Evolutionary conservation across 345 rosid species (phyloP).

Genomic region (Combretum micranthum): DNA sequence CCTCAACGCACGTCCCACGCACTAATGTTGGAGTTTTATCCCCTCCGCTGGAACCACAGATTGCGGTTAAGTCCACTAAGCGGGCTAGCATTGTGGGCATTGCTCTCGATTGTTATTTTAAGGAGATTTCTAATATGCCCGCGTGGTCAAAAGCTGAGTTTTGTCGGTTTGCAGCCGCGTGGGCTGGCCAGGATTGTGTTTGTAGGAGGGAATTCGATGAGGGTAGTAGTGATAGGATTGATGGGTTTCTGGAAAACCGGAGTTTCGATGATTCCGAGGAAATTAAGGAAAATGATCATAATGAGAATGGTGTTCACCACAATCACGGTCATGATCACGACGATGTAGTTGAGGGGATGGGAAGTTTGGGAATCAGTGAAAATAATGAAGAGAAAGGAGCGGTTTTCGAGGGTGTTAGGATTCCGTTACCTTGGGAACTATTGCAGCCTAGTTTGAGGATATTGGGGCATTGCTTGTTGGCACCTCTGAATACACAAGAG

Average conservation of each 20-base stretch:
- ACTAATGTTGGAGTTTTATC: conserved; percentile 48
- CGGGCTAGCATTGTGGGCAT: conserved; percentile 64
- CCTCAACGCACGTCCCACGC: conserved; percentile 25
- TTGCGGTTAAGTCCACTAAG: conserved; percentile 77
- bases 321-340: conserved; percentile 20
- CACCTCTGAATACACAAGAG: conserved; percentile 67
- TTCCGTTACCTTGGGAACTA: conserved; percentile 94
- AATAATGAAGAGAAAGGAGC: conserved; percentile 15
- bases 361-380: conserved; percentile 26
- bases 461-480: conserved; percentile 78
- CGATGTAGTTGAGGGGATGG: conserved; percentile 29
- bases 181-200: conserved; percentile 89
- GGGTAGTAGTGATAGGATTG: conserved; percentile 6
- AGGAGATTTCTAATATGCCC: conserved; percentile 81
- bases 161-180: conserved; percentile 48
- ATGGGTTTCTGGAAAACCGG: conserved; percentile 10
- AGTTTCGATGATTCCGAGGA: conserved; percentile 21
- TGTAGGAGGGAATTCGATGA: conserved; percentile 49
- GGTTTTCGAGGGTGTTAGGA: conserved; percentile 47
- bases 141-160: conserved; percentile 83
- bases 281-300: too few species aligned
- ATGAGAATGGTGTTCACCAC: too few species aligned
- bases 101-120: conserved; percentile 63
- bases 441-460: conserved; percentile 72
- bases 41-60: conserved; percentile 66